Evolutionary conservation across 192 early-diverging fungal genomes (phyloP).

Genomic region (Backusella parvicylindrica): DNA sequence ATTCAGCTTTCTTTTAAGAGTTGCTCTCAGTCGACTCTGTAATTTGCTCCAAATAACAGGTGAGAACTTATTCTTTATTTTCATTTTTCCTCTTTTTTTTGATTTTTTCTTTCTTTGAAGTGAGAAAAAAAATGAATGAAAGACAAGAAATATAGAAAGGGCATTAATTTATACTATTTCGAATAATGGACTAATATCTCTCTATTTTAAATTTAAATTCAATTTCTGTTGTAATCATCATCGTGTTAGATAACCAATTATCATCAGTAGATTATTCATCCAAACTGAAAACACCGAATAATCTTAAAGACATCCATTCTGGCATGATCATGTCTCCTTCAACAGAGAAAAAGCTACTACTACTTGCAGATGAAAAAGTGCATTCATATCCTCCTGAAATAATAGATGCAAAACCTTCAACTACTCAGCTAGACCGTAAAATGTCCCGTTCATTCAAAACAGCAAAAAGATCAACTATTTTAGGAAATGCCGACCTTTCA

Average conservation of each 20-base stretch:
- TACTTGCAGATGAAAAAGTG: constrained; percentile 8
- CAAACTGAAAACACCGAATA: constrained; percentile 5
- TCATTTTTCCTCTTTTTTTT: neutral
- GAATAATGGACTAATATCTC: neutral
- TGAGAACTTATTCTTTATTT: neutral
- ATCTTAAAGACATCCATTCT: neutral
- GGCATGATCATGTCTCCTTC: neutral
- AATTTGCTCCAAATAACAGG: constrained; percentile 53
- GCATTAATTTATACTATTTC: neutral
- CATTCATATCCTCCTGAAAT: constrained; percentile 15
- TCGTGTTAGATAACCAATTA: constrained; percentile 13
- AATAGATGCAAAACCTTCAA: constrained; percentile 6
- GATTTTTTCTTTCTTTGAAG: neutral
- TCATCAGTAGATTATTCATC: constrained; percentile 13
- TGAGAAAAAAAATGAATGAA: neutral
- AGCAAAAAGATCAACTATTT: constrained; percentile 19
- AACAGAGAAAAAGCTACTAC: neutral
- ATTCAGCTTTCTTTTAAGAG: constrained; percentile 85
- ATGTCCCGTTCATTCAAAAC: constrained; percentile 26
- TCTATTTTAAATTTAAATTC: neutral
- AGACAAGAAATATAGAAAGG: neutral
- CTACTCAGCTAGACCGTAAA: constrained; percentile 13
- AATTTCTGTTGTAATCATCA: neutral
- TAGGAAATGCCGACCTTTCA: constrained; percentile 16
- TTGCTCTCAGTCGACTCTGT: constrained; percentile 80